Evolutionary conservation across 148 eudicot species (phyloP).

Genomic region (Vaccinium vitisidaea): DNA sequence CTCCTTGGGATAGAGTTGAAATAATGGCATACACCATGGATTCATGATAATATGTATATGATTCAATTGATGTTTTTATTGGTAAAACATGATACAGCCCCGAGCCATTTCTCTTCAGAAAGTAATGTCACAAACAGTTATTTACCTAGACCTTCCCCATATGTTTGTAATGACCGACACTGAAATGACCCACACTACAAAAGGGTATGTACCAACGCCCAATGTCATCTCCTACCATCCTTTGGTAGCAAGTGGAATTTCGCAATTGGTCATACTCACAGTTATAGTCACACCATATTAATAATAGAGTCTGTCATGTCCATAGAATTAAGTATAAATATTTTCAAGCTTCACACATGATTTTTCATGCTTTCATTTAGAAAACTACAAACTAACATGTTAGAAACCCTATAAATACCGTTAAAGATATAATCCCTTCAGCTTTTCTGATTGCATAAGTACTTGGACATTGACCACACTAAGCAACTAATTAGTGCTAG

Average conservation of each 20-base stretch:
- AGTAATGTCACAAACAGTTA: not conserved
- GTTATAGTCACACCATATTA: not conserved
- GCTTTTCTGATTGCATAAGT: not conserved
- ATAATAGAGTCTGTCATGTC: not conserved
- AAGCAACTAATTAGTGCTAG: not conserved
- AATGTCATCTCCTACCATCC: not conserved
- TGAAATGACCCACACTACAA: not conserved
- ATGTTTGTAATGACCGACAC: not conserved
- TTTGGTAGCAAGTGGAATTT: not conserved
- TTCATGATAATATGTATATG: not conserved
- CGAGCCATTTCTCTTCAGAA: not conserved
- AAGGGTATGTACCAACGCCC: not conserved
- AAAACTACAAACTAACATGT: not conserved
- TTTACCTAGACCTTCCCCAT: not conserved
- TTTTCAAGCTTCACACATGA: not conserved
- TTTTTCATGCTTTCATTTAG: not conserved
- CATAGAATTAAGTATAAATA: not conserved
- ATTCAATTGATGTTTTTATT: not conserved
- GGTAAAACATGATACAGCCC: not conserved
- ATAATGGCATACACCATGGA: not conserved
- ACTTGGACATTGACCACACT: not conserved
- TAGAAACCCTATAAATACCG: not conserved
- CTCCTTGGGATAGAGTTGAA: not conserved
- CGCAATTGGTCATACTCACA: not conserved
- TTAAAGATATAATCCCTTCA: not conserved